phyloP scores from a whole-genome alignment of 2,329 filamentous ascomycete species.

The Alternaria ventricosa region DNA sequence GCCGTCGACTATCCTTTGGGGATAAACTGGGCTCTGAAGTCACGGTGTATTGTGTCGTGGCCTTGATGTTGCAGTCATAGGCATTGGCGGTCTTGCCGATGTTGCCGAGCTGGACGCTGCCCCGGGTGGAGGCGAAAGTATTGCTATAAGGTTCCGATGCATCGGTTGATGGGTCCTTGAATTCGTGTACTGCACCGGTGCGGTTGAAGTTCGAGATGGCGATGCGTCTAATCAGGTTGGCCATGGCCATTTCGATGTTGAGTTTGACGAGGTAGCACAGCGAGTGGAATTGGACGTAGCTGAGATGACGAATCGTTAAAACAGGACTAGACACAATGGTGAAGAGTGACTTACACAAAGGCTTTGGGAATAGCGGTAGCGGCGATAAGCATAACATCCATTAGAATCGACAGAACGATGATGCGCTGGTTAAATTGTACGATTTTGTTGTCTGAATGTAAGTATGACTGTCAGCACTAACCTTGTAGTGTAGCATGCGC shows the following conservation, averaged over 20 bases:
- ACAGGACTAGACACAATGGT: neutral
- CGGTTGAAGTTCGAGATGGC: neutral
- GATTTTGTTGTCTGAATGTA: neutral
- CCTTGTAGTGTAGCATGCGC: neutral
- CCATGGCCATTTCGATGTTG: conserved; percentile 51
- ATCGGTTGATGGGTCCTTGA: neutral
- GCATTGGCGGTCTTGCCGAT: neutral
- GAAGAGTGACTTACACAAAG: conserved; percentile 36
- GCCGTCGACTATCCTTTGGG: neutral
- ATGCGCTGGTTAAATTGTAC: neutral
- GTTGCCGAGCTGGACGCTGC: neutral
- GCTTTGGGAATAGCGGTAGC: conserved; percentile 51
- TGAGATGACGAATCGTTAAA: neutral
- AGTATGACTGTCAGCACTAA: neutral
- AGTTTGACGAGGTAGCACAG: conserved; percentile 55
- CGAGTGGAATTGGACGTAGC: conserved; percentile 55
- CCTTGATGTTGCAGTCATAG: neutral
- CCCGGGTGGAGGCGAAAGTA: neutral
- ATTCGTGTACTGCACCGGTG: neutral
- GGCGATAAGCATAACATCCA: conserved; percentile 52
- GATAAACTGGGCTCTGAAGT: neutral
- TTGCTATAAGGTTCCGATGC: neutral
- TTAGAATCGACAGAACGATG: conserved; percentile 45
- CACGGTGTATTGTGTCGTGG: neutral
- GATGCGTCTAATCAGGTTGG: conserved; percentile 34